phyloP scores from a whole-genome alignment of 140 eudicot genomes.

The Erigeron philadelphicus region DNA sequence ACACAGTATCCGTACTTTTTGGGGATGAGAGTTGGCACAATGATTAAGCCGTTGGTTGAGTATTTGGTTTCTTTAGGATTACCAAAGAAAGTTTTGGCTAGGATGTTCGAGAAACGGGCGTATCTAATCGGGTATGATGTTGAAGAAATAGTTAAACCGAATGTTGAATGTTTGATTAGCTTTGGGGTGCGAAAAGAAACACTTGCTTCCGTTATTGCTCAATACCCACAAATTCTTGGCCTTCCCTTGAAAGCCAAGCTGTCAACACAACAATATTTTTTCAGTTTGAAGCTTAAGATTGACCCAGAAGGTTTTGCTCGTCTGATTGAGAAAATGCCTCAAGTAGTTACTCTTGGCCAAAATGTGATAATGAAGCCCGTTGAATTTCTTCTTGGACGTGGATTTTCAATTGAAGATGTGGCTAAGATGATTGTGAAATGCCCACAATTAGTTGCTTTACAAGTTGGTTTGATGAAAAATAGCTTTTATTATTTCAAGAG shows the following conservation, averaged over 20 bases:
- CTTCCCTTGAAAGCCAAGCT: constrained; percentile 86
- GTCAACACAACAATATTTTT: constrained; percentile 76
- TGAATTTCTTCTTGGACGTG: constrained; percentile 68
- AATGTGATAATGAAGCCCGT: constrained; percentile 73
- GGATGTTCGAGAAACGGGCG: constrained; percentile 87
- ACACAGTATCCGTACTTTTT: constrained; percentile 78
- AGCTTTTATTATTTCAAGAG: constrained; percentile 83
- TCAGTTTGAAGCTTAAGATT: constrained; percentile 71
- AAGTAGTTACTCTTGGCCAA: constrained; percentile 66
- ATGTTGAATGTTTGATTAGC: constrained; percentile 81
- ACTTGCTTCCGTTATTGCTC: constrained; percentile 67
- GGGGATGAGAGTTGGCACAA: constrained; percentile 96
- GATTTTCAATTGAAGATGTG: constrained; percentile 47
- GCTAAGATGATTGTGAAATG: constrained; percentile 83
- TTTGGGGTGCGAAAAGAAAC: constrained; percentile 67
- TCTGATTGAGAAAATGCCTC: constrained; percentile 77
- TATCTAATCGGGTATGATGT: constrained; percentile 75
- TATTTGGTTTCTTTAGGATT: constrained; percentile 71
- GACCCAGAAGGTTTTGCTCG: constrained; percentile 88
- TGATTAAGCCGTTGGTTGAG: constrained; percentile 90
- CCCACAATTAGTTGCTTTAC: constrained; percentile 72
- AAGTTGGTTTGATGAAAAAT: constrained; percentile 77
- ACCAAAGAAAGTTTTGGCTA: constrained; percentile 66
- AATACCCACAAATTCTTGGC: constrained; percentile 86
- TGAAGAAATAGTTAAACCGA: constrained; percentile 73